Evolutionary conservation across 2,329 filamentous ascomycete genomes (phyloP), one percentile per base, ranked within the genome.

Genomic region (Epichloe sibirici): DNA sequence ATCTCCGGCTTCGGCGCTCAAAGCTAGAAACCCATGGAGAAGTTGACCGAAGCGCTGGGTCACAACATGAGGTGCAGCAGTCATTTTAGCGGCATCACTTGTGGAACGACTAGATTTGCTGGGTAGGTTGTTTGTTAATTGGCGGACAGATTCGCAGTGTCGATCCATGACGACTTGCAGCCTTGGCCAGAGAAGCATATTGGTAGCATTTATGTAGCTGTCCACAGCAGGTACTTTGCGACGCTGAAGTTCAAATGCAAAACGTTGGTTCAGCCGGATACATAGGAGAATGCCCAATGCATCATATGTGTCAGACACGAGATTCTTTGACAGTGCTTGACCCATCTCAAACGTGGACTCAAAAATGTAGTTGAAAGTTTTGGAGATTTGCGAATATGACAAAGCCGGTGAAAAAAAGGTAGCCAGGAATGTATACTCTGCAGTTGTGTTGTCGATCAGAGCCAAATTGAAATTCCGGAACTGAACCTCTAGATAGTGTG

Each of bases 31-130:
- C 3, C 88, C 89, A 57, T 95, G 87, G 48, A 95, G 70, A 48
- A 98, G 82, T 69, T 96, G 91, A 0, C 88, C 93, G 63, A 97
- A 97, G n/a, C 90, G 82, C 67, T 98, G 93, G 0, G 93, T 96
- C 17, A 94, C 77, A 49, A 91, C 83, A 61, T 97, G 93, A 0
- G 93, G 93, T 2, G 93, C 93, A 0, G 86, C 85, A 1, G 84
- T 88, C 51, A 85, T 76, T 59, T 76, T 81, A 17, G 76, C 73
- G 53, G 76, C 71, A 23, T 83, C 77, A 1, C 75, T 67, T 66
- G 57, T 69, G 54, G 57, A 67, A 56, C 67, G 65, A 47, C 65
- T 70, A 40, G 69, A 70, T 35, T 66, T 70, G 8, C 64, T 74
- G 62, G 65, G 82, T 63, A 74, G 77, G 53, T 62, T 72, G 67